Percentiles rank a stretch among this genome's conserved stretches.
Conservation (phyloP, 83 land plant species). For the Thuja plicata region DNA sequence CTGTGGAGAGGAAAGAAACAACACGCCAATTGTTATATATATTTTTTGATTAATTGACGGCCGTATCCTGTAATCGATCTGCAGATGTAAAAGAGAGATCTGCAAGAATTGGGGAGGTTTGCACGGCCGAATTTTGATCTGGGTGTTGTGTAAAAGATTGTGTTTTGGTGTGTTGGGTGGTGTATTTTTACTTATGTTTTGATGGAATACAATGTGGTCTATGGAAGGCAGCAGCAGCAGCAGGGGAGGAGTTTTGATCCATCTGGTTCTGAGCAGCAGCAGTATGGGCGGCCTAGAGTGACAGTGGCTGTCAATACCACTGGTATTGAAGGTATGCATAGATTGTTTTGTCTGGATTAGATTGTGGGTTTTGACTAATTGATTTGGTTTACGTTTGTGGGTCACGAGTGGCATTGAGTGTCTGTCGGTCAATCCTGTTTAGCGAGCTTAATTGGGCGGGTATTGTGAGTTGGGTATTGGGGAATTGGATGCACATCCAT, state of each 20-base stretch:
- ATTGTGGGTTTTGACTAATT: background rate
- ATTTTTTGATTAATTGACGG: too few relatives aligned
- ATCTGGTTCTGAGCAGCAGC: slow-evolving; percentile 10
- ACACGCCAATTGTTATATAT: background rate
- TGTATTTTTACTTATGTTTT: background rate
- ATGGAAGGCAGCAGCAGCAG: slow-evolving; percentile 3
- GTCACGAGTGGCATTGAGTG: background rate
- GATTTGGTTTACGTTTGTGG: background rate
- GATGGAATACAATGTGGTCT: slow-evolving; percentile 17
- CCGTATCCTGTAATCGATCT: background rate
- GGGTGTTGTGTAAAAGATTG: background rate
- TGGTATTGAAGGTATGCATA: slow-evolving; percentile 9
- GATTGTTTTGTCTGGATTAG: slow-evolving; percentile 3
- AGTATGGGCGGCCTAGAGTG: slow-evolving; percentile 12
- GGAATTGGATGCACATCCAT: background rate
- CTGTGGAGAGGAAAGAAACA: slow-evolving; percentile 15
- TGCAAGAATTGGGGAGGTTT: background rate
- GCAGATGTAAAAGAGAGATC: background rate
- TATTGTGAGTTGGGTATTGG: background rate
- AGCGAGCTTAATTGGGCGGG: background rate
- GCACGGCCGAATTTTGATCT: background rate
- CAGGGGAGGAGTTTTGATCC: slow-evolving; percentile 9
- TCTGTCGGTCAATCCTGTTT: background rate
- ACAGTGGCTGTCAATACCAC: background rate
- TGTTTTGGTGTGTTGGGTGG: background rate